Percentiles rank a stretch among this genome's conserved stretches.
These are phyloP conservation scores for Neoboletus brunneissimus DNA, from an alignment of 768 basidiomycete species.

Conservation along the genomic window DNA sequence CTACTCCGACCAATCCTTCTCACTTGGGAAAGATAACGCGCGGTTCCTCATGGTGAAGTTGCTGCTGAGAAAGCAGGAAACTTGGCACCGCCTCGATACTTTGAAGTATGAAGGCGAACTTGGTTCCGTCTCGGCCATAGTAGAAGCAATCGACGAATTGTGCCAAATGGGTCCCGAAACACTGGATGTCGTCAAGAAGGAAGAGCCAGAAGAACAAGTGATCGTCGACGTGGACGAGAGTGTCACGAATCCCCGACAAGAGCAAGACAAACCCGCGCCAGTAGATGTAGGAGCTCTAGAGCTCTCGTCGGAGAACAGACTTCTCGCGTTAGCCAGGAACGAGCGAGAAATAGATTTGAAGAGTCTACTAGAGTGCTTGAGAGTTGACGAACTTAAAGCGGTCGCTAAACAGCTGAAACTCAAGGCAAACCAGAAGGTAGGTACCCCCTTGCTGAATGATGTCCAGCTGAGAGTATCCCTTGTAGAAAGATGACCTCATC, in stretches of 20 bases:
- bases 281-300: not conserved
- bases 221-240: slow-evolving; percentile 37
- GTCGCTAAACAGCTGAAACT: slow-evolving; percentile 47
- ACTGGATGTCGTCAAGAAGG: slow-evolving; percentile 10
- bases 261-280: slow-evolving; percentile 5
- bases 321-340: slow-evolving; percentile 37
- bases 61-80: slow-evolving; percentile 54
- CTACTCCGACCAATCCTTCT: not conserved
- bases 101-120: slow-evolving; percentile 45
- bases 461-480: not conserved
- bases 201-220: slow-evolving; percentile 26
- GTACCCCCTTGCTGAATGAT: not conserved
- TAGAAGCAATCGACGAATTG: slow-evolving; percentile 43
- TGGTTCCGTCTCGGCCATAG: slow-evolving; percentile 36
- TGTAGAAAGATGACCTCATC: slow-evolving; percentile 38
- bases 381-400: slow-evolving; percentile 41
- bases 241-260: not conserved
- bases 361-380: slow-evolving; percentile 44
- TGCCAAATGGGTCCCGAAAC: slow-evolving; percentile 26
- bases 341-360: slow-evolving; percentile 39
- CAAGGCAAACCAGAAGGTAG: slow-evolving; percentile 34
- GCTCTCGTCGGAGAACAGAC: slow-evolving; percentile 7
- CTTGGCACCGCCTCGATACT: slow-evolving; percentile 49
- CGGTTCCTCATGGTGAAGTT: slow-evolving; percentile 63
- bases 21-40: slow-evolving; percentile 43